phyloP scores from a whole-genome alignment of 169 alveolate genomes.

The Cryptosporidium ubiquitum region DNA sequence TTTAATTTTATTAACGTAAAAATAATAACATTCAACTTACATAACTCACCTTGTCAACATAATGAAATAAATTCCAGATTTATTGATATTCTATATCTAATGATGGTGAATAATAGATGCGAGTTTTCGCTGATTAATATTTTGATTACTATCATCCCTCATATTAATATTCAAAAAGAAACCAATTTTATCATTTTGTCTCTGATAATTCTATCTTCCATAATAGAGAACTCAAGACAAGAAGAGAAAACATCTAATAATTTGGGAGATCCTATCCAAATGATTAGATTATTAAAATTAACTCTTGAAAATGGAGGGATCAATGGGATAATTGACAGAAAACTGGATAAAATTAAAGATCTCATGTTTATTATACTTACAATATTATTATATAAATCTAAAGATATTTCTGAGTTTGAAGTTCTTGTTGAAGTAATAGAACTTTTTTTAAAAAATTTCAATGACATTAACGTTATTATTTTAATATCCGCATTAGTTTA shows the following conservation, averaged over 20 bases:
- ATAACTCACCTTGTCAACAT: background rate
- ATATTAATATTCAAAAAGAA: slow-evolving; percentile 10
- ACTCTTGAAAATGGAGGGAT: slow-evolving; percentile 43
- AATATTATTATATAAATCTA: slow-evolving; percentile 25
- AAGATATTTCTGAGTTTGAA: slow-evolving; percentile 11
- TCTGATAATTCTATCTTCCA: background rate
- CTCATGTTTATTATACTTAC: slow-evolving; percentile 22
- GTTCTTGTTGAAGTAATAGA: slow-evolving; percentile 6
- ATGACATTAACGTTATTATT: background rate
- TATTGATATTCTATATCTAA: background rate
- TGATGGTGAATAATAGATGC: slow-evolving; percentile 18
- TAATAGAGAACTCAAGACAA: background rate
- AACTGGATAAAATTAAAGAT: background rate
- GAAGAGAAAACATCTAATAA: background rate
- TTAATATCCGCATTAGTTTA: slow-evolving; percentile 34
- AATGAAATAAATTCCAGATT: background rate
- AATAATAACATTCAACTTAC: background rate
- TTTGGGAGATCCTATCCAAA: slow-evolving; percentile 3
- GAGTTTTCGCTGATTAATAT: background rate
- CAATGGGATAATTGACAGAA: background rate
- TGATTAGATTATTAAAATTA: slow-evolving; percentile 22
- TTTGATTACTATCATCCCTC: background rate
- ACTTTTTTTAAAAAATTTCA: background rate
- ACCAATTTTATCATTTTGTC: background rate
- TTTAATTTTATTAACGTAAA: background rate